These are phyloP conservation scores for Monosporozyma yasuniensis DNA, from an alignment of 805 yeast genomes.

Conservation along the genomic window DNA sequence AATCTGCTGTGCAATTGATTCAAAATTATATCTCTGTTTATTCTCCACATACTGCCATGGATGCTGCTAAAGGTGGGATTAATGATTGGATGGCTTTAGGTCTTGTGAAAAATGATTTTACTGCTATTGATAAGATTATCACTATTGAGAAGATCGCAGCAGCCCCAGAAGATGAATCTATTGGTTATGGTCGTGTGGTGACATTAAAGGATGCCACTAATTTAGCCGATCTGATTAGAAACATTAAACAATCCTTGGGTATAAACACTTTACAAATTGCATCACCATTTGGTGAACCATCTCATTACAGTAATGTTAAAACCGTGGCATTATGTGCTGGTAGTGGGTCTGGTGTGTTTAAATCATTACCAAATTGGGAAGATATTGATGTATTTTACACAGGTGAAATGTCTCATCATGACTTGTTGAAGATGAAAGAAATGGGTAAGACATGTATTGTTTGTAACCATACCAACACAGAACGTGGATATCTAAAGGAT, in stretches of 20 bases:
- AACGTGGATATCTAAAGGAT: slow-evolving; percentile 64
- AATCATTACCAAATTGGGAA: slow-evolving; percentile 16
- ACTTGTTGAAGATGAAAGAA: slow-evolving; percentile 64
- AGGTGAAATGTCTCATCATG: slow-evolving; percentile 94
- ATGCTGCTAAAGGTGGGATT: slow-evolving; percentile 87
- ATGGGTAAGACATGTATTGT: slow-evolving; percentile 61
- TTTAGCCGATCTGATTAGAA: slow-evolving; percentile 38
- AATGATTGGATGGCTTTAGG: slow-evolving; percentile 83
- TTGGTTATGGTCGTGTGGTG: slow-evolving; percentile 79
- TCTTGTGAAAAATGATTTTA: slow-evolving; percentile 29
- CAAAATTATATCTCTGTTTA: slow-evolving; percentile 80
- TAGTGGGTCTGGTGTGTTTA: slow-evolving; percentile 74
- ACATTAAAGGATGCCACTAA: slow-evolving; percentile 36
- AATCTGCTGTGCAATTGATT: slow-evolving; percentile 60
- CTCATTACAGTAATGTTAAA: slow-evolving; percentile 30
- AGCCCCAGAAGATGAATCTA: slow-evolving; percentile 24
- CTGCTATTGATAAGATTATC: slow-evolving; percentile 10
- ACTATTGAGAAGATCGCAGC: slow-evolving; percentile 20
- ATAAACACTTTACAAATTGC: slow-evolving; percentile 60
- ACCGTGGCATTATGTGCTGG: slow-evolving; percentile 91
- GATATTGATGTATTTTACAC: slow-evolving; percentile 69
- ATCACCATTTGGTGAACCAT: slow-evolving; percentile 16
- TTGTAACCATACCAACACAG: slow-evolving; percentile 89
- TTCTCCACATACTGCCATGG: slow-evolving; percentile 93
- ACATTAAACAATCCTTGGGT: slow-evolving; percentile 45